Evolutionary conservation across 805 yeast species (phyloP).

Genomic region (fission yeast (Schizosaccharomyces pombe)): ASM294v3 CU329670.1:4082501-4083000

Average conservation of each 20-base stretch:
- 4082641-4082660: not conserved
- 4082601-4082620: slow-evolving; percentile 1
- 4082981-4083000: too few species aligned
- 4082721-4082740: not conserved
- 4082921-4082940: too few species aligned
- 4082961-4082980: too few species aligned
- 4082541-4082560: not conserved
- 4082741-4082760: not conserved
- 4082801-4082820: too few species aligned
- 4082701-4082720: not conserved
- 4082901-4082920: too few species aligned
- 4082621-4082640: not conserved
- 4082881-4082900: too few species aligned
- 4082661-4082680: not conserved
- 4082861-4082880: too few species aligned
- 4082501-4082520: not conserved
- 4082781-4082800: too few species aligned
- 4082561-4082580: not conserved
- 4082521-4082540: not conserved
- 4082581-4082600: not conserved
- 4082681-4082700: not conserved
- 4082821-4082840: too few species aligned
- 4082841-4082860: too few species aligned
- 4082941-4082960: too few species aligned
- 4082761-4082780: too few species aligned